Base-by-base conservation (phyloP, 2,329 filamentous ascomycete species). In the Pseudocercospora pini-densiflorae region DNA sequence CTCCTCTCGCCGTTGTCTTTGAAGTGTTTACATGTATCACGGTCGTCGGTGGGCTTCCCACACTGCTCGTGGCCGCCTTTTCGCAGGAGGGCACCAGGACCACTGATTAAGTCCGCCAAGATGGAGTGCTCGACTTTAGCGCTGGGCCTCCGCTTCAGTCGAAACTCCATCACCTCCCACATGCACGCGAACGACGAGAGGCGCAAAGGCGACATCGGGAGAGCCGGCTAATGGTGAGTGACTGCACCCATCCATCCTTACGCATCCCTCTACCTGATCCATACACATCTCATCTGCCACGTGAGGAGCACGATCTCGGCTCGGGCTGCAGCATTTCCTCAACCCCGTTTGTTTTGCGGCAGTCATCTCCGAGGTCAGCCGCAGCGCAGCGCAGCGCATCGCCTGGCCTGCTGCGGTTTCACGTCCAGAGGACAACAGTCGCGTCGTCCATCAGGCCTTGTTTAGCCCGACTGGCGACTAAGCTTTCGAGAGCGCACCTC, bases 321-420 rank as follows among this genome's bases (percentile, higher is more conserved):
- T 29, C 51, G 51, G 51, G 8, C 51, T 55, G 51, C 51, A 31
- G 23, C 23, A n/a, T 29, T 55, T 31, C 51, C 51, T 27, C 51
- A 51, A 27, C 47, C 47, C 47, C 21, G 51, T 55, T 31, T 55
- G 51, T 55, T 31, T 31, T 33, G 51, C 51, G 27, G 51, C 23
- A n/a, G 16, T 55, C 51, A 55, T 55, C 24, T 55, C 51, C 51
- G 51, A 55, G 24, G 6, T 55, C 51, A 55, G 51, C 51, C 51
- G 51, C 51, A 8, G 51, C 51, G 10, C 14, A 23, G 33, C 33
- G 33, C 36, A 40, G 36, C 36, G 36, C 36, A 40, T 16, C 24
- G 51, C 51, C 24, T 12, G 19, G 23, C 12, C 12, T 14, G 45
- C 45, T 49, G 24, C 51, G 7, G 51, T 54, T 31, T 54, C 51